A percentile compares a stretch with the other conserved stretches of the same genome.
Evolutionary conservation across 371 early-diverging fungal genomes (phyloP).

Genomic region (Mortierella sp.): DNA sequence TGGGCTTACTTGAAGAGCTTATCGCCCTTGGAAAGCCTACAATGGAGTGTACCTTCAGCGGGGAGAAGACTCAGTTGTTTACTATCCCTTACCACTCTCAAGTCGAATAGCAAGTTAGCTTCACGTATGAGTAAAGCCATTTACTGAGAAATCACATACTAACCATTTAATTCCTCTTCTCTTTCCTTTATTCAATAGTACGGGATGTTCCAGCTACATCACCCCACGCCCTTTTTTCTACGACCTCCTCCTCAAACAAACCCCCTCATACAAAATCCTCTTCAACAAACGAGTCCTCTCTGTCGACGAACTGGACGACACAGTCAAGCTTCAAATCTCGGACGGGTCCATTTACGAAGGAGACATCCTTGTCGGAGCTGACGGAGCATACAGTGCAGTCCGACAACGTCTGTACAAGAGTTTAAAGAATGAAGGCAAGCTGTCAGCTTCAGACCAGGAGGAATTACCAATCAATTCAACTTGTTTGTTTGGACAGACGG

Average conservation of each 20-base stretch:
- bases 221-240: constrained; percentile 7
- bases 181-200: not conserved
- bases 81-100: not conserved
- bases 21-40: not conserved
- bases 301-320: not conserved
- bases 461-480: not conserved
- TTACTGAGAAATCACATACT: not conserved
- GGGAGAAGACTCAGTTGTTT: not conserved
- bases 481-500: constrained; percentile 7
- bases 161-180: not conserved
- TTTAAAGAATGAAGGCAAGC: not conserved
- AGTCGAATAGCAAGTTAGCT: not conserved
- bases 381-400: constrained; percentile 16
- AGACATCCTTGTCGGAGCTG: constrained; percentile 16
- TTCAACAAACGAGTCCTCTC: constrained; percentile 14
- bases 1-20: not conserved
- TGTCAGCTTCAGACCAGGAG: not conserved
- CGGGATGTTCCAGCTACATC: not conserved
- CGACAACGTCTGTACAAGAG: constrained; percentile 5
- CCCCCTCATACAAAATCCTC: constrained; percentile 8
- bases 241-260: constrained; percentile 5
- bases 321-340: constrained; percentile 1
- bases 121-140: not conserved
- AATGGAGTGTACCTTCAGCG: not conserved
- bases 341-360: constrained; percentile 7